Base-by-base conservation (phyloP, 441 rosid species). In the Euphorbia schlechtendalii region DNA sequence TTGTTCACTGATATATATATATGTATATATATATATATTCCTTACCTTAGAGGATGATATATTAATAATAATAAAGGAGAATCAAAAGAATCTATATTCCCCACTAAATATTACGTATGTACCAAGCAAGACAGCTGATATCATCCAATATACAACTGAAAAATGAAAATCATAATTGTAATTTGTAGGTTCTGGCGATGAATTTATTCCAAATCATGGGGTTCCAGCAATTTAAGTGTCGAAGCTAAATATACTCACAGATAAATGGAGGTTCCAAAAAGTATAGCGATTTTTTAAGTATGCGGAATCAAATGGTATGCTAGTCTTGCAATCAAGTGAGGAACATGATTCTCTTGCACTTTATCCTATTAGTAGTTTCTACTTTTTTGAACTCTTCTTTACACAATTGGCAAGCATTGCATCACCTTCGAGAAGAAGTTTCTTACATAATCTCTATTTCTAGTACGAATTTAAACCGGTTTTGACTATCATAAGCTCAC, bases 321-420 rank as follows among this genome's bases (percentile, higher is more conserved):
- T 59, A 61, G 59, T 71, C 56, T 41, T 49, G 22, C 34, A 59
- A 71, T 54, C 21, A 32, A 69, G 73, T 18, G 27, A 65, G 62
- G 78, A 75, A 76, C 69, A 48, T 68, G 73, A 73, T 73, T 78
- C 80, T 69, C 67, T 46, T 21, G 32, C 20, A 13, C 63, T 12
- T n/a, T 61, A 73, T 79, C 58, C 22, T 58, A 59, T 69, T 43
- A 20, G 55, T 38, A 38, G 18, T 46, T 46, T 46, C 51, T 24
- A 21, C 67, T 64, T 57, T 57, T 27, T 64, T n/a, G 59, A 51
- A 51, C 56, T 21, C 18, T 70, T 63, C 71, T 46, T 48, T 59
- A 27, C 68, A 46, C 41, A 70, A 69, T 8, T 27, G 2, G 1
- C 53, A 48, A 5, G 5, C 74, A 71, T 60, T 63, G 14, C 46